Evolutionary conservation across 768 basidiomycete species (phyloP), one percentile per base, ranked within the genome.

Genomic region (Termitomyces titanicus): DNA sequence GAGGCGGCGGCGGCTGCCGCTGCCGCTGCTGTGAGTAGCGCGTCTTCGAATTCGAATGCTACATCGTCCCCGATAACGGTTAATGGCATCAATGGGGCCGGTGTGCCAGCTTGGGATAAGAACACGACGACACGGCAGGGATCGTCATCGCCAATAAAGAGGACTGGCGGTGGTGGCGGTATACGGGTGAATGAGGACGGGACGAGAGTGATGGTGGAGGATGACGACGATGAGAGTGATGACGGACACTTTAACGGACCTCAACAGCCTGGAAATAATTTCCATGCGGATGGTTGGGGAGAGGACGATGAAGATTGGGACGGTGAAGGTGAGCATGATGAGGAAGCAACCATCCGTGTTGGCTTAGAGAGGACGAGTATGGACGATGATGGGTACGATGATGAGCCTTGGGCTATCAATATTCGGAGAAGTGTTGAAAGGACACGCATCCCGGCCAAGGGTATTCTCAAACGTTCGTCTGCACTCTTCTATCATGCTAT

Each of bases 381-480:
- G 37, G 81, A 79, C 27, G 74, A 74, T 10, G 80, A 49, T 27
- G 83, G 83, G 34, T 79, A 82, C 54, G 83, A 85, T 60, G 76
- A 80, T 38, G 87, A 89, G 63, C 84, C 88, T 20, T 94, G 92
- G 92, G 91, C 88, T 40, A 75, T 82, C 33, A 79, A 86, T 59
- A 64, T 93, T 55, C 82, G 92, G 62, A 72, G 89, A 63, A 88
- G 87, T 67, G 62, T 87, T 25, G 87, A 95, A 75, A 74, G 82
- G 70, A 72, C 78, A 37, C 74, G 81, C 61, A 64, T 73, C 59
- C 94, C 92, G 3, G 72, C 83, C 27, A 91, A 80, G 69, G 93
- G 96, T 20, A 98, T 99, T 54, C 72, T 99, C 58, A 99, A 98
- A 77, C 71, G 92, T 92, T 70, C 68, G 86, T 82, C 43, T 56